Conservation (phyloP, 1,284 basidiomycete genomes). For the Earliella scabrosa region DNA sequence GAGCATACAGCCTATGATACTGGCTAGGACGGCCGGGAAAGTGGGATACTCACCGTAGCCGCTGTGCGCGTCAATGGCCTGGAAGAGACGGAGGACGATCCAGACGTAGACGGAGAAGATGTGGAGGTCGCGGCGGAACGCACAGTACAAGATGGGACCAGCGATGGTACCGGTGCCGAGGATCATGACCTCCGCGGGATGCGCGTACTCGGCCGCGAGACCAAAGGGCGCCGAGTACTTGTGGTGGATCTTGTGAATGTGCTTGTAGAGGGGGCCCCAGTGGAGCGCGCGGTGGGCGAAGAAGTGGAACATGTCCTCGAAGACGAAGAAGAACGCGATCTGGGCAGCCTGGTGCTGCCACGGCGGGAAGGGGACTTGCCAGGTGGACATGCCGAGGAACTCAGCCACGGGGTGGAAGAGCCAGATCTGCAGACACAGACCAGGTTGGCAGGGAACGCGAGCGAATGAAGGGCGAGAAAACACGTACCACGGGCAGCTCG, state of each 20-base stretch:
- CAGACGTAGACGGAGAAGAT: conserved; percentile 94
- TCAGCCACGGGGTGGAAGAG: conserved; percentile 96
- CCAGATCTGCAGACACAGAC: conserved; percentile 72
- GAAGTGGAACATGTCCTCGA: conserved; percentile 95
- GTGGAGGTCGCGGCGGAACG: conserved; percentile 76
- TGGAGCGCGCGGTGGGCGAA: conserved; percentile 91
- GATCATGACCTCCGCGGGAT: conserved; percentile 93
- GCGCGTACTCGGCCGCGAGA: conserved; percentile 96
- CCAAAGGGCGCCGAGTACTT: conserved; percentile 98
- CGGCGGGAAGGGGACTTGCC: conserved; percentile 90
- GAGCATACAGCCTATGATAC: no score
- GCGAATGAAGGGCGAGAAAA: neutral
- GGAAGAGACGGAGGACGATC: conserved; percentile 94
- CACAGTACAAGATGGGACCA: conserved; percentile 88
- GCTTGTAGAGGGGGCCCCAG: conserved; percentile 91
- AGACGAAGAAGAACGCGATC: conserved; percentile 91
- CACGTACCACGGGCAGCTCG: conserved; percentile 83
- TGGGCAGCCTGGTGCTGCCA: conserved; percentile 77
- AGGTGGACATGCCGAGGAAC: conserved; percentile 88
- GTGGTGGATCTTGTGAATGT: conserved; percentile 98
- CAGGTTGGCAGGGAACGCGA: neutral
- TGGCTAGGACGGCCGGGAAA: neutral
- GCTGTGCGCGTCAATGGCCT: conserved; percentile 96
- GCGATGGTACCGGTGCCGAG: conserved; percentile 86
- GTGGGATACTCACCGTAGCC: conserved; percentile 77